Evolutionary conservation across 2,329 filamentous ascomycete genomes (phyloP).

Genomic region (Fusarium sp.): DNA sequence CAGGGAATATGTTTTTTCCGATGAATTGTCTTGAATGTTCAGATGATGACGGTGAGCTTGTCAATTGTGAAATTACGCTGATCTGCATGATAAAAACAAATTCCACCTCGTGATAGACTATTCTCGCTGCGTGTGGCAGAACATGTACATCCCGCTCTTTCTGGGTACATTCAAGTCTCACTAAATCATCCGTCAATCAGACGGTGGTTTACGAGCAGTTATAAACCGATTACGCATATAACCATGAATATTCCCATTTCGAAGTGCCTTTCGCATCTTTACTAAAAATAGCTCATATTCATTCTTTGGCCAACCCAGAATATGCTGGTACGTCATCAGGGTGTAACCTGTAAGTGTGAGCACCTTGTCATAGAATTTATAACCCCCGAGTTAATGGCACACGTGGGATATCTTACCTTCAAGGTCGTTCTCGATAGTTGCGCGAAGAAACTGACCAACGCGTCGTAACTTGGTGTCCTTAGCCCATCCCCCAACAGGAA

Average conservation of each 20-base stretch:
- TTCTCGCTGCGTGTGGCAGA: too few relatives aligned
- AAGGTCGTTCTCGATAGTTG: constrained; percentile 9
- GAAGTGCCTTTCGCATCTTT: constrained; percentile 3
- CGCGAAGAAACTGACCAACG: constrained; percentile 11
- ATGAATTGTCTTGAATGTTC: neutral
- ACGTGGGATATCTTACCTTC: neutral
- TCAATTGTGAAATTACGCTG: too few relatives aligned
- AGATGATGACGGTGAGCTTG: too few relatives aligned
- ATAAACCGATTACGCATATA: constrained; percentile 1
- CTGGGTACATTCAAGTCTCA: too few relatives aligned
- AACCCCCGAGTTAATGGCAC: neutral
- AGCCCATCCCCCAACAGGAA: constrained; percentile 21
- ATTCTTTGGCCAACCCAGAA: neutral
- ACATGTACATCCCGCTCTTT: too few relatives aligned
- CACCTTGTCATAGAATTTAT: too few relatives aligned
- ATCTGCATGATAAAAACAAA: too few relatives aligned
- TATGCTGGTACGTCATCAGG: neutral
- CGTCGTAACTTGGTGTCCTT: constrained; percentile 8
- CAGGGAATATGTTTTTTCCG: neutral
- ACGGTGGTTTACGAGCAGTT: neutral
- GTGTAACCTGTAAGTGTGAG: neutral
- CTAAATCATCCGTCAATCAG: too few relatives aligned
- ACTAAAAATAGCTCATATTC: constrained; percentile 5
- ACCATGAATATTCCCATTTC: neutral
- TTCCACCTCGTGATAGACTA: too few relatives aligned